Percentiles rank a stretch among this genome's conserved stretches.
phyloP scores from a whole-genome alignment of 345 rosid species.

The Stellera chamaejasme region DNA sequence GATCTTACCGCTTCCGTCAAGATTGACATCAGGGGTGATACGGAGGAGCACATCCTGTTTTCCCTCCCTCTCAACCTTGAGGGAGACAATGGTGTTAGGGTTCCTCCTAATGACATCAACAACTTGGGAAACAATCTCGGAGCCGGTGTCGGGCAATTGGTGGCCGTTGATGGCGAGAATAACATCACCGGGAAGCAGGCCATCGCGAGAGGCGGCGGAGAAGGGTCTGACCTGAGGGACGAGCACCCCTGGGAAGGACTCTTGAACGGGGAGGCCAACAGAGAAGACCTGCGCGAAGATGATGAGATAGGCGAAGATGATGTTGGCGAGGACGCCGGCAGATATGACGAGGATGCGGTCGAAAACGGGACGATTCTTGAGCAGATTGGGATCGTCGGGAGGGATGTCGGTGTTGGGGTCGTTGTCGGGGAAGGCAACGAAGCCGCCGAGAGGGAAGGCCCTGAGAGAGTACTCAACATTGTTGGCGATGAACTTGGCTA shows the following conservation, averaged over 20 bases:
- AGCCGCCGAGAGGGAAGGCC: constrained; percentile 92
- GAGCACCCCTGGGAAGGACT: constrained; percentile 82
- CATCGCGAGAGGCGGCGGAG: constrained; percentile 91
- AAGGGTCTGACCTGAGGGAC: constrained; percentile 77
- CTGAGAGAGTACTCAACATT: constrained; percentile 85
- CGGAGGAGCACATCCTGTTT: constrained; percentile 41
- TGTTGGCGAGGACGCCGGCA: constrained; percentile 88
- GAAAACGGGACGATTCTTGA: constrained; percentile 79
- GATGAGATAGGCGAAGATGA: constrained; percentile 68
- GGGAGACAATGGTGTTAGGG: constrained; percentile 55
- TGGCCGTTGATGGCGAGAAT: constrained; percentile 57
- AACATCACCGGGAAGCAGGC: constrained; percentile 79
- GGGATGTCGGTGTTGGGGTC: constrained; percentile 92
- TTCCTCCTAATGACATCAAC: constrained; percentile 59
- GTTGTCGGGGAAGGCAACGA: constrained; percentile 95
- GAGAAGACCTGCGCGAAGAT: constrained; percentile 75
- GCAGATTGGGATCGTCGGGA: constrained; percentile 65
- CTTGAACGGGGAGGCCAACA: constrained; percentile 92
- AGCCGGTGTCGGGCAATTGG: constrained; percentile 44
- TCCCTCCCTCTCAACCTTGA: constrained; percentile 50
- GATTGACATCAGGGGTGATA: constrained; percentile 74
- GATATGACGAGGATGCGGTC: constrained; percentile 82
- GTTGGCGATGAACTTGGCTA: constrained; percentile 76
- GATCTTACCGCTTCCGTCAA: constrained; percentile 80
- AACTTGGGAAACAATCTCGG: constrained; percentile 56